A percentile compares a stretch with the other conserved stretches of the same genome.
Conservation (phyloP, 495 filamentous ascomycete species). For the Xylaria bambusicola region DNA sequence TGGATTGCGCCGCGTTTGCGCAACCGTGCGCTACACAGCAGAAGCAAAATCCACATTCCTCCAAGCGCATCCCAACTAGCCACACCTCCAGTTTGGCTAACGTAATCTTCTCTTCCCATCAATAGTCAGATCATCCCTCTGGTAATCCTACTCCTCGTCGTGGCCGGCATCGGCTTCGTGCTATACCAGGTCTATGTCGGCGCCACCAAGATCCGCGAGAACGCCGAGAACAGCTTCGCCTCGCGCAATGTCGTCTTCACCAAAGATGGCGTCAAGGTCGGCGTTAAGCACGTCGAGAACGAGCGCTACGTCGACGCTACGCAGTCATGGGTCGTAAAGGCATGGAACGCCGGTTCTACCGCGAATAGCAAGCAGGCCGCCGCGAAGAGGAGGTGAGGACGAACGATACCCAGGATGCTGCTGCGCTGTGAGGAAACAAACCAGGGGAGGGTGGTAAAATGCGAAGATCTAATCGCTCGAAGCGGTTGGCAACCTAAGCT, state of each 20-base stretch:
- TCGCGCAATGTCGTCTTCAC: constrained; percentile 77
- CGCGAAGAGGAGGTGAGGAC: constrained; percentile 33
- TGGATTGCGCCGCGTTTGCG: background rate
- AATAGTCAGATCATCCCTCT: constrained; percentile 68
- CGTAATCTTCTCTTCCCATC: background rate
- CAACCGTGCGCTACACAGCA: background rate
- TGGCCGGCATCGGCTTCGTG: constrained; percentile 63
- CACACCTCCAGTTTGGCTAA: background rate
- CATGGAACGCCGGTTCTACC: constrained; percentile 64
- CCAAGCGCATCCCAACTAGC: background rate
- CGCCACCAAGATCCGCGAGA: constrained; percentile 64
- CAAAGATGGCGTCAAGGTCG: constrained; percentile 82
- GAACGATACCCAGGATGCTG: too few species aligned
- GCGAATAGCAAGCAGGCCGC: constrained; percentile 40
- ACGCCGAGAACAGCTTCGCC: constrained; percentile 75
- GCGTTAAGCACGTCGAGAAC: constrained; percentile 69
- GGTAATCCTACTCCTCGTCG: constrained; percentile 67
- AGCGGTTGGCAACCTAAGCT: background rate
- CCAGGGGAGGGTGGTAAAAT: background rate
- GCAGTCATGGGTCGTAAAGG: constrained; percentile 79
- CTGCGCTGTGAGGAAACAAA: background rate
- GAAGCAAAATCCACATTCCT: background rate
- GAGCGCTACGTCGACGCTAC: constrained; percentile 83
- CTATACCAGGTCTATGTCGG: constrained; percentile 75
- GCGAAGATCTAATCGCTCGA: background rate